Evolutionary conservation across 306 rosid species (phyloP), one percentile per base, ranked within the genome.

Genomic region (Betula pendula): DNA sequence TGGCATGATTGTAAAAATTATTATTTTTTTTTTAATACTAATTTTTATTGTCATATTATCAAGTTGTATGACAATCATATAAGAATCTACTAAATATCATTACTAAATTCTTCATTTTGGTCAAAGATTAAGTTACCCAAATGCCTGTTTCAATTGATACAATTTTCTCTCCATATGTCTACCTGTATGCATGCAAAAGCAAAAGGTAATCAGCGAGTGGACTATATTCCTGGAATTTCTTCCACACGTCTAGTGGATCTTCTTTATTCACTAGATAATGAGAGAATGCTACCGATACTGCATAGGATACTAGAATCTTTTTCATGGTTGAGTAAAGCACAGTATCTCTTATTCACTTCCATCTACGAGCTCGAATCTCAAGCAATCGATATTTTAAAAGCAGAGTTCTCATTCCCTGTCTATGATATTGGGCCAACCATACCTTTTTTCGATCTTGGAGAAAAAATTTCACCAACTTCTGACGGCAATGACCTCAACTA

Each of bases 401-500:
- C 44, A 11, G 31, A 73, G 47, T 45, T 51, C 45, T 52, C 84
- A 10, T 68, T 81, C 51, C 84, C 87, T 3, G 29, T 87, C 35
- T 70, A 81, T 79, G 3, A 80, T 1, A 47, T 84, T 52, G 88
- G 87, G 51, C 88, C 90, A 69, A 58, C 77, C 33, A 81, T 84
- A 29, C 75, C 88, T 19, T 70, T 69, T 31, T 51, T 69, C 7
- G 79, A 79, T 47, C 70, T 76, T n/a, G 65, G 42, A 11, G 48
- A 75, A 4, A 44, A 51, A 35, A 14, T 6, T 17, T 40, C 56
- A 5, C 16, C 5, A 22, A 14, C 38, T 8, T 25, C 6, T 19
- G 43, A 24, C 22, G 22, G 50, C 47, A 6, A 68, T 20, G 27
- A 25, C 12, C 56, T 43, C 51, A 50, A 71, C 75, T 77, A 70